Conservation (phyloP, 495 filamentous ascomycete species). For the Xylaria scruposa region DNA sequence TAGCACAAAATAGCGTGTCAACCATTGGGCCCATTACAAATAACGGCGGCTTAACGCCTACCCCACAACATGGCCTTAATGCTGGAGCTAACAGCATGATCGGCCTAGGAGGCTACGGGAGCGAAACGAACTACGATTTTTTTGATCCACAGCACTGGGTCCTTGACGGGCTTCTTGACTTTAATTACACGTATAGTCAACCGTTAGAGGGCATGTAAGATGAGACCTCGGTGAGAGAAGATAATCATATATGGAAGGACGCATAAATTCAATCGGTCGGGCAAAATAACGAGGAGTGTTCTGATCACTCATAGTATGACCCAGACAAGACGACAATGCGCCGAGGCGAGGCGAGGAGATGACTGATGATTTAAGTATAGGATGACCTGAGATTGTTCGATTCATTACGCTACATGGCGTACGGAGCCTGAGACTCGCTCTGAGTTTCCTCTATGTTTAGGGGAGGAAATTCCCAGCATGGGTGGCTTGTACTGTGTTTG, state of each 20-base stretch:
- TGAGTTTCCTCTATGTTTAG: background rate
- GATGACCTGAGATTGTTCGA: slow-evolving; percentile 23
- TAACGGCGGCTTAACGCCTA: slow-evolving; percentile 56
- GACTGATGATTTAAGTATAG: slow-evolving; percentile 26
- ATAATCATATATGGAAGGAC: background rate
- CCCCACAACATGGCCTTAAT: slow-evolving; percentile 51
- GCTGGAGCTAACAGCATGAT: slow-evolving; percentile 47
- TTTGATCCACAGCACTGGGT: slow-evolving; percentile 93
- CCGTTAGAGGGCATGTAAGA: slow-evolving; percentile 55
- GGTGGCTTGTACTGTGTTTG: slow-evolving; percentile 19
- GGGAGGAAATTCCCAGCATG: background rate
- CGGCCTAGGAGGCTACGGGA: slow-evolving; percentile 61
- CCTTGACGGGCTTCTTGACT: slow-evolving; percentile 81
- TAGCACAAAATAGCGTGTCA: slow-evolving; percentile 45
- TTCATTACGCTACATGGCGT: slow-evolving; percentile 13
- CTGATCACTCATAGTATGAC: slow-evolving; percentile 13
- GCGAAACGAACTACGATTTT: slow-evolving; percentile 74
- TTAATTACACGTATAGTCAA: slow-evolving; percentile 68
- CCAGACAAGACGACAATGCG: slow-evolving; percentile 20
- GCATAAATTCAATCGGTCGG: background rate
- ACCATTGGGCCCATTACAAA: slow-evolving; percentile 42
- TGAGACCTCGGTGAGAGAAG: background rate
- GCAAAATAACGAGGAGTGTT: background rate
- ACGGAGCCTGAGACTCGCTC: background rate
- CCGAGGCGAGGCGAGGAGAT: slow-evolving; percentile 52